phyloP scores from a whole-genome alignment of 495 filamentous ascomycete genomes.

The Penicillium turbatum region DNA sequence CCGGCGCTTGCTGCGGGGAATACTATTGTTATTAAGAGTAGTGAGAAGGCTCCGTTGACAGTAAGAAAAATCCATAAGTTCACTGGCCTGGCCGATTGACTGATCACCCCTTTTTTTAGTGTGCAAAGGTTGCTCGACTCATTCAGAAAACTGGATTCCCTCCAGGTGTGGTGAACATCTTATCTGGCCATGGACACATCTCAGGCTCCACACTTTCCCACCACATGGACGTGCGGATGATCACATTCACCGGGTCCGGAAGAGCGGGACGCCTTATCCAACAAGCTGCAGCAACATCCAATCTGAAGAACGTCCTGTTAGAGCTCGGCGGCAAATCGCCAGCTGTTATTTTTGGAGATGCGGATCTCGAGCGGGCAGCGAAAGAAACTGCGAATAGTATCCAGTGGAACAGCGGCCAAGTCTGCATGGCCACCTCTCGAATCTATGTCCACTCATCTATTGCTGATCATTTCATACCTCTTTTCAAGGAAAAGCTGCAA shows the following conservation, averaged over 20 bases:
- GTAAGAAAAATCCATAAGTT: slow-evolving; percentile 19
- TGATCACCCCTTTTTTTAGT: neutral
- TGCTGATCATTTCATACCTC: slow-evolving; percentile 9
- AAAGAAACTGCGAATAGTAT: slow-evolving; percentile 31
- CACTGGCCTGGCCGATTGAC: neutral
- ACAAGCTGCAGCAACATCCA: slow-evolving; percentile 31
- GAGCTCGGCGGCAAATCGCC: slow-evolving; percentile 42
- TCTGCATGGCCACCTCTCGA: slow-evolving; percentile 44
- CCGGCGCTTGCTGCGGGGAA: slow-evolving; percentile 55
- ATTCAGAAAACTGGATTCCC: slow-evolving; percentile 84
- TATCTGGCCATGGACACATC: slow-evolving; percentile 65
- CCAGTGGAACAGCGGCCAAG: slow-evolving; percentile 42
- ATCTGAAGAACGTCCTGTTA: slow-evolving; percentile 44
- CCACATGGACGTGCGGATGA: slow-evolving; percentile 14
- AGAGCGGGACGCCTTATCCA: slow-evolving; percentile 14
- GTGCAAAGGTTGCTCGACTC: slow-evolving; percentile 27
- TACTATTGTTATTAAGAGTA: slow-evolving; percentile 53
- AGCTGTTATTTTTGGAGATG: slow-evolving; percentile 37
- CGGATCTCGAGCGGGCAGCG: slow-evolving; percentile 14
- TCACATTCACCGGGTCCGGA: slow-evolving; percentile 22
- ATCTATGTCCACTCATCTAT: slow-evolving; percentile 47
- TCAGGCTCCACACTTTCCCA: slow-evolving; percentile 45
- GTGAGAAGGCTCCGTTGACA: slow-evolving; percentile 53
- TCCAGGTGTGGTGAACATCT: slow-evolving; percentile 79
- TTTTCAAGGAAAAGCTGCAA: slow-evolving; percentile 5